Conservation (phyloP, 176 grass and related monocot species). For the Phoenix dactylifera region DNA sequence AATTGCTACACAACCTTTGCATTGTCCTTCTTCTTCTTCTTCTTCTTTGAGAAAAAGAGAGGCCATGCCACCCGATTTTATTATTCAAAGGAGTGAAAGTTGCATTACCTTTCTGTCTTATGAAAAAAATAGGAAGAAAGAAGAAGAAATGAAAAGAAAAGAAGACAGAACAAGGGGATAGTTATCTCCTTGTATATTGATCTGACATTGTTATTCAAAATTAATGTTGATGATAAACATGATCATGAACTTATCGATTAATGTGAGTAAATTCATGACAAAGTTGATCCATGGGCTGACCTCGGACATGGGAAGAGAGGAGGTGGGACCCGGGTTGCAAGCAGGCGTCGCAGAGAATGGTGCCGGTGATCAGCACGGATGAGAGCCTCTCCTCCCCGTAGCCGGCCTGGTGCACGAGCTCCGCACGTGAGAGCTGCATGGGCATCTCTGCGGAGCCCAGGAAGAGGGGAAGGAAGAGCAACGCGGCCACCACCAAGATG, state of each 20-base stretch:
- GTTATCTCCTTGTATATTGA: no score
- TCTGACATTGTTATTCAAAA: no score
- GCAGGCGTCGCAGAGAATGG: conserved; percentile 9
- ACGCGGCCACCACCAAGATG: not conserved
- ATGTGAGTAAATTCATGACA: not conserved
- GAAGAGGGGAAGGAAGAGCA: not conserved
- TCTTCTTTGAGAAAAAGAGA: no score
- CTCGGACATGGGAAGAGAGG: not conserved
- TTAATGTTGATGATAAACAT: not conserved
- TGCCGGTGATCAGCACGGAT: conserved; percentile 7
- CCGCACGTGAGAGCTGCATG: conserved; percentile 3
- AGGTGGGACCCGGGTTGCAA: not conserved
- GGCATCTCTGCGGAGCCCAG: not conserved
- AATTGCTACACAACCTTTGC: no score
- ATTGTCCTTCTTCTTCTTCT: no score
- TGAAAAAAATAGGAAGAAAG: no score
- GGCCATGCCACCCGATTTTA: no score
- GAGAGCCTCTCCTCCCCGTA: conserved; percentile 24
- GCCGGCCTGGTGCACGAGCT: conserved; percentile 6
- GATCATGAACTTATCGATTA: not conserved
- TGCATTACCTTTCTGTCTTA: no score
- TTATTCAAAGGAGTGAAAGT: no score
- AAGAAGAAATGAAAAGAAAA: no score
- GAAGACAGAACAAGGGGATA: no score
- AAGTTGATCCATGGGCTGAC: not conserved